phyloP scores from a whole-genome alignment of 1,284 basidiomycete species.

The Ceratobasidium theobromae region DNA sequence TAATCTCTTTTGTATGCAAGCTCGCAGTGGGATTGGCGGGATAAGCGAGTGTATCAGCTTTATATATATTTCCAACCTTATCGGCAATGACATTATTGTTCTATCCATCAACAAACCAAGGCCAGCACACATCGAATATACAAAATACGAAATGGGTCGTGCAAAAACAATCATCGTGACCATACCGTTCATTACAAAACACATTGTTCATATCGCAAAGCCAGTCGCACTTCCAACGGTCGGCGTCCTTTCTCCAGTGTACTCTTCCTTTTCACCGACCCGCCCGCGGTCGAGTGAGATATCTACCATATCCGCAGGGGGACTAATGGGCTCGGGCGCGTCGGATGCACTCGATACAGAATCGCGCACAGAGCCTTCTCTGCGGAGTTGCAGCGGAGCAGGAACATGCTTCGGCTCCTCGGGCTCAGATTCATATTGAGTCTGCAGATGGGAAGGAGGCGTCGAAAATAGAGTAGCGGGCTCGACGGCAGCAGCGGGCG shows the following conservation, averaged over 20 bases:
- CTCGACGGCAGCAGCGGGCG: background rate
- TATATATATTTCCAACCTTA: no score
- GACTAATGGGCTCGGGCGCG: constrained; percentile 7
- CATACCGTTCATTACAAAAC: background rate
- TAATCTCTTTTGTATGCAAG: constrained; percentile 10
- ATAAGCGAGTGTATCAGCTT: no score
- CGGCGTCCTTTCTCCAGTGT: constrained; percentile 11
- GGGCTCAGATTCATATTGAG: constrained; percentile 11
- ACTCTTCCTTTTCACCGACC: constrained; percentile 3
- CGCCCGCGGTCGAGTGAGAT: constrained; percentile 2
- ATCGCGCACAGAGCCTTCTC: background rate
- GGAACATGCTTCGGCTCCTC: constrained; percentile 17
- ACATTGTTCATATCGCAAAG: constrained; percentile 20
- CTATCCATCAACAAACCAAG: background rate
- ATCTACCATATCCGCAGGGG: constrained; percentile 18
- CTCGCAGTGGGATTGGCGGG: background rate
- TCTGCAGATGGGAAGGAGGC: background rate
- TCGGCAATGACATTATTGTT: background rate
- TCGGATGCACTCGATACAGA: constrained; percentile 24
- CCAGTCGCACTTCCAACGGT: constrained; percentile 15
- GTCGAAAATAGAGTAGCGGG: background rate
- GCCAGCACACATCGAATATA: background rate
- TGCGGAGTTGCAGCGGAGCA: background rate
- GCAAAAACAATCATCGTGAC: background rate
- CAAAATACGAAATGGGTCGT: background rate